Evolutionary conservation across 345 rosid species (phyloP), one percentile per base, ranked within the genome.

Genomic region (Gossypium australe): DNA sequence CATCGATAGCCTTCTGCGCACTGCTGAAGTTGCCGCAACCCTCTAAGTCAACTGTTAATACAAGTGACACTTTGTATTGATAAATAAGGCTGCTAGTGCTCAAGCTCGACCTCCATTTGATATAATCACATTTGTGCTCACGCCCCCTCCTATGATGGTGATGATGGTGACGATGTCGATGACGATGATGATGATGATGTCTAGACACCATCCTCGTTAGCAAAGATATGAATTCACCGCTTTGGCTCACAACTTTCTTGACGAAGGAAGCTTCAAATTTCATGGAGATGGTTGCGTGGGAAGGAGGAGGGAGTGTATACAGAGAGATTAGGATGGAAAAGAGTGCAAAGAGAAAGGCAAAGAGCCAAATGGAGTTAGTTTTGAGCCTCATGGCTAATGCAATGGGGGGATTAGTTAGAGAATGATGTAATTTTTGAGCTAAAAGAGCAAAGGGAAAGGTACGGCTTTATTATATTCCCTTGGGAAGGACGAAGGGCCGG

Each of bases 1-100:
- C 81, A 64, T 92, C 94, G 11, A 92, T 80, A 1, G 98, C 97
- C 58, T 86, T 78, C 82, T 94, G 97, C 71, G 90, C 77, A 29
- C 84, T 89, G 49, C 82, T 92, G 67, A 92, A 90, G 77, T 90
- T 82, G 47, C 84, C 92, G 70, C 97, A 92, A 45, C 94, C 94
- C 4, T 78, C 78, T 47, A 67, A 61, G 85, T 84, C 94, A 41
- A 94, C 97, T 1, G 88, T 88, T 73, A 90, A 72, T 24, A 90
- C 84, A 70, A 75, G 86, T 14, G 90, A 80, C 29, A 85, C 74
- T 49, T 62, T 66, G 72, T 85, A 79, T 14, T 49, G 64, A 68
- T 74, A 48, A 58, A 81, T 70, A 14, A 91, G 80, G 66, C 64
- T 78, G 71, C 67, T 77, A 29, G 87, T 57, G 62, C 13, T 57